phyloP scores from a whole-genome alignment of 192 early-diverging fungal species.

The Oehlia diaphana region DNA sequence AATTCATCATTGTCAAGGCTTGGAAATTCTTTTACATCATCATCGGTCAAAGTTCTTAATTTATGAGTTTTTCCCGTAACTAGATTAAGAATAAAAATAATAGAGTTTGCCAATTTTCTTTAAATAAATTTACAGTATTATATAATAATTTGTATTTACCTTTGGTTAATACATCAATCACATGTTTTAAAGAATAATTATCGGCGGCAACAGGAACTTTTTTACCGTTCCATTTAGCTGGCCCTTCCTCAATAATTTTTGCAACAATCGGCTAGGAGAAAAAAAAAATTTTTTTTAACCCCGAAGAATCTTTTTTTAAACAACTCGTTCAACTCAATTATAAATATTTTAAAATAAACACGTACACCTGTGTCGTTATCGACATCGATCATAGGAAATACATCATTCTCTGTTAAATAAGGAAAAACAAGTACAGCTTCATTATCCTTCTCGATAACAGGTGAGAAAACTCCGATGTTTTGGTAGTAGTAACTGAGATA shows the following conservation, averaged over 20 bases:
- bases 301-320: not conserved
- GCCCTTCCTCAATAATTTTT: slow-evolving; percentile 17
- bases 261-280: not conserved
- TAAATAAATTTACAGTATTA: not conserved
- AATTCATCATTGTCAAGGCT: too few species aligned
- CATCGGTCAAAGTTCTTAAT: too few species aligned
- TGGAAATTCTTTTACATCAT: too few species aligned
- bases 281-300: not conserved
- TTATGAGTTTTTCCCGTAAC: too few species aligned
- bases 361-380: not conserved
- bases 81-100: too few species aligned
- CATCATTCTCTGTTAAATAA: not conserved
- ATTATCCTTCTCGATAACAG: not conserved
- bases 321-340: not conserved
- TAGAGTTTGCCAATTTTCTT: not conserved
- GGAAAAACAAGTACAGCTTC: not conserved
- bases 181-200: not conserved
- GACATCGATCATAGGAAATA: not conserved
- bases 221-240: slow-evolving; percentile 8
- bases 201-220: not conserved
- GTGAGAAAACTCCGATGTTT: not conserved
- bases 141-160: not conserved
- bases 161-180: slow-evolving; percentile 1
- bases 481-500: not conserved
- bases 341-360: not conserved